A percentile compares a stretch with the other conserved stretches of the same genome.
These are phyloP conservation scores for Neopestalotiopsis rosae DNA, from an alignment of 2,329 filamentous ascomycete genomes.

Conservation along the genomic window DNA sequence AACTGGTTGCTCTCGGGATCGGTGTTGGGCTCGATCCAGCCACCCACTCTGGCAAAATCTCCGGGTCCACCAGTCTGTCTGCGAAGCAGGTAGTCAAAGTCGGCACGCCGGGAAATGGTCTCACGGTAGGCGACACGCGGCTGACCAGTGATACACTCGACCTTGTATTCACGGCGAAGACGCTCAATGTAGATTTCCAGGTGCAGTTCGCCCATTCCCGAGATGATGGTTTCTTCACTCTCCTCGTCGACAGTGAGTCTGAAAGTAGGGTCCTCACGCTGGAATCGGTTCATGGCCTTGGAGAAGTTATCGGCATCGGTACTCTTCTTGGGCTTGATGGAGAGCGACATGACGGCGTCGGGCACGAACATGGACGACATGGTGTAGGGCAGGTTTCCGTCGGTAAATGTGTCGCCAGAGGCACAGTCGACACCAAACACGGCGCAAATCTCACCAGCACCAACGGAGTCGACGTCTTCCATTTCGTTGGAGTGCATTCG, in stretches of 20 bases:
- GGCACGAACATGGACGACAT: slow-evolving; percentile 99
- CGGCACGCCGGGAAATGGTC: slow-evolving; percentile 79
- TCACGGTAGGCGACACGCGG: slow-evolving; percentile 97
- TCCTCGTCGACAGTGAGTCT: slow-evolving; percentile 90
- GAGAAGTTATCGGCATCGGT: slow-evolving; percentile 94
- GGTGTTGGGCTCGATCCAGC: slow-evolving; percentile 87
- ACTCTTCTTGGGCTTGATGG: slow-evolving; percentile 93
- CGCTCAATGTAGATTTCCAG: slow-evolving; percentile 97
- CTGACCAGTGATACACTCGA: slow-evolving; percentile 93
- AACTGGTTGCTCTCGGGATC: slow-evolving; percentile 78
- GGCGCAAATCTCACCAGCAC: slow-evolving; percentile 96
- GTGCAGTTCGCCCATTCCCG: slow-evolving; percentile 97
- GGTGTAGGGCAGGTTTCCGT: slow-evolving; percentile 87
- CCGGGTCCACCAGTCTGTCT: slow-evolving; percentile 95
- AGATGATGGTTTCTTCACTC: slow-evolving; percentile 96
- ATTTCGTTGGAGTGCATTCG: slow-evolving; percentile 99
- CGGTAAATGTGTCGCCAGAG: slow-evolving; percentile 97
- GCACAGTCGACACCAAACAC: slow-evolving; percentile 98
- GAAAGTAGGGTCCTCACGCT: slow-evolving; percentile 98
- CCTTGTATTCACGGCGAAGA: slow-evolving; percentile 94
- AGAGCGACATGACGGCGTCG: slow-evolving; percentile 96
- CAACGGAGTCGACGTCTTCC: slow-evolving; percentile 93
- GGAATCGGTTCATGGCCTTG: slow-evolving; percentile 98
- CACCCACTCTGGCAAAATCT: slow-evolving; percentile 91
- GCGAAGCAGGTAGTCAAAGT: slow-evolving; percentile 93